phyloP scores from a whole-genome alignment of 176 grass and related monocot genomes.

The Puccinellia tenuiflora region DNA sequence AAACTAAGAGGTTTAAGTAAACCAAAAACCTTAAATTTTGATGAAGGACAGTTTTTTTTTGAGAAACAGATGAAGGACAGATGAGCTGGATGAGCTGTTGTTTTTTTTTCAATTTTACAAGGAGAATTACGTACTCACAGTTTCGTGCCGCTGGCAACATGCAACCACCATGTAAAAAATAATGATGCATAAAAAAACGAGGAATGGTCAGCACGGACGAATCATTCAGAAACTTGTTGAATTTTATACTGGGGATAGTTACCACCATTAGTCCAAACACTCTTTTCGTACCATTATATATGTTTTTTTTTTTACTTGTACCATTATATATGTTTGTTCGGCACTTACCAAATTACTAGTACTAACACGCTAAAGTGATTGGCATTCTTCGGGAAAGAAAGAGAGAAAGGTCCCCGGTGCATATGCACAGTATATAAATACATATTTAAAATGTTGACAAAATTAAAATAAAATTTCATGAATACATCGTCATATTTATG shows the following conservation, averaged over 20 bases:
- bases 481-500: too few species aligned
- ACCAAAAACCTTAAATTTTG: not conserved
- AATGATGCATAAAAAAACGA: not conserved
- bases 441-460: too few species aligned
- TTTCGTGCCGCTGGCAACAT: not conserved
- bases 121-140: not conserved
- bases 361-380: not conserved
- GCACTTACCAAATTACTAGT: too few species aligned
- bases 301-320: too few species aligned
- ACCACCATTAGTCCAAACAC: not conserved
- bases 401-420: too few species aligned
- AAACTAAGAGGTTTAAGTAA: not conserved
- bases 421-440: too few species aligned
- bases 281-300: not conserved
- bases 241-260: not conserved
- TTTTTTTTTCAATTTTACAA: too few species aligned
- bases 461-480: too few species aligned
- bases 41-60: too few species aligned
- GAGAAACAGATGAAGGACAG: too few species aligned
- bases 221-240: not conserved
- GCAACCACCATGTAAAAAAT: not conserved
- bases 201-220: not conserved
- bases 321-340: too few species aligned
- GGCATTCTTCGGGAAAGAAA: not conserved
- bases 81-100: too few species aligned